phyloP scores from a whole-genome alignment of 2,329 filamentous ascomycete species.

The Scedosporium boydii region DNA sequence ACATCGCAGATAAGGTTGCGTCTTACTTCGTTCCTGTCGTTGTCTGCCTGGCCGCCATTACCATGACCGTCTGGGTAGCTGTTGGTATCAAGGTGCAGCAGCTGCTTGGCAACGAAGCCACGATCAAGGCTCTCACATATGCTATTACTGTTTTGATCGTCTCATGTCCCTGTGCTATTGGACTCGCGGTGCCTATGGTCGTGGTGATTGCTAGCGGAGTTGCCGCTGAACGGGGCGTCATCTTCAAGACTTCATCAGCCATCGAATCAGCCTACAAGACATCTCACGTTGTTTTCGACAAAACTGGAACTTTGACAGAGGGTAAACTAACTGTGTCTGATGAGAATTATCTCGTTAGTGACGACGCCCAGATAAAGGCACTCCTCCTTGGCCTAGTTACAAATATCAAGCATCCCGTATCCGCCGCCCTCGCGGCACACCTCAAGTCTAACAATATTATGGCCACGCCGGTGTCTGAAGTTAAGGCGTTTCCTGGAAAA shows the following conservation, averaged over 20 bases:
- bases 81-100: constrained; percentile 36
- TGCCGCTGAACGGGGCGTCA: constrained; percentile 53
- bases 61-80: constrained; percentile 58
- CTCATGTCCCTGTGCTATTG: constrained; percentile 72
- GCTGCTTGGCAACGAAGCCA: constrained; percentile 28
- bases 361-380: not conserved
- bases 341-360: constrained; percentile 4
- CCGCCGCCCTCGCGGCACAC: not conserved
- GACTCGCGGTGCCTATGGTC: constrained; percentile 68
- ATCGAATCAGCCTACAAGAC: constrained; percentile 54
- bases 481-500: not conserved
- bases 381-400: constrained; percentile 11
- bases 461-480: constrained; percentile 6
- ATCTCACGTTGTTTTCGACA: constrained; percentile 67
- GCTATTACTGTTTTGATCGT: constrained; percentile 64
- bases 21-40: constrained; percentile 61
- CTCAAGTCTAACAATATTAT: not conserved
- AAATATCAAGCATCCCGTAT: constrained; percentile 7
- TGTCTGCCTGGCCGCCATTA: constrained; percentile 43
- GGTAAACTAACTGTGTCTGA: constrained; percentile 38
- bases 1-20: constrained; percentile 59
- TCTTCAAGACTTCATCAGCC: constrained; percentile 57
- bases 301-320: constrained; percentile 66
- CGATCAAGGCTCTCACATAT: constrained; percentile 52
- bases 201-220: constrained; percentile 61